A percentile compares a stretch with the other conserved stretches of the same genome.
These are phyloP conservation scores for Talaromyces funiculosus DNA, from an alignment of 2,329 filamentous ascomycete species.

Conservation along the genomic window DNA sequence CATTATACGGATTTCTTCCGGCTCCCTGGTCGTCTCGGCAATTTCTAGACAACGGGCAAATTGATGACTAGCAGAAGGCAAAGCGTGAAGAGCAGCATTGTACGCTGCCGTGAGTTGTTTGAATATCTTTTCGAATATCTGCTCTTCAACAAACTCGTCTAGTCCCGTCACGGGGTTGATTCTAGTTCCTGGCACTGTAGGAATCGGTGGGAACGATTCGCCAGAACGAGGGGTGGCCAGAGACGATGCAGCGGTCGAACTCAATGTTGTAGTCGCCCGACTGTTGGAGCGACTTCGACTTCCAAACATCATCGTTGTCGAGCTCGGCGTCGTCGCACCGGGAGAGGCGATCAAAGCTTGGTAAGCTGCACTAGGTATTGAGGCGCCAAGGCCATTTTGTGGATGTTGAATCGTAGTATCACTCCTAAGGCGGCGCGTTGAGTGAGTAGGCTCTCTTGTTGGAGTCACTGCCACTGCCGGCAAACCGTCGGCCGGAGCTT, in stretches of 20 bases:
- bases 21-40: slow-evolving; percentile 55
- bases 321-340: slow-evolving; percentile 26
- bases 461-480: slow-evolving; percentile 36
- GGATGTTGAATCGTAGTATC: slow-evolving; percentile 48
- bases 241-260: slow-evolving; percentile 42
- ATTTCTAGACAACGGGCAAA: slow-evolving; percentile 59
- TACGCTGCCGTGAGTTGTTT: slow-evolving; percentile 67
- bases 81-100: slow-evolving; percentile 63
- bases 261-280: slow-evolving; percentile 50
- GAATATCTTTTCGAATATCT: slow-evolving; percentile 76
- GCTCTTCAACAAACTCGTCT: slow-evolving; percentile 67
- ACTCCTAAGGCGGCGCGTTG: slow-evolving; percentile 44
- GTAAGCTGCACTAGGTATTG: slow-evolving; percentile 19
- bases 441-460: slow-evolving; percentile 41
- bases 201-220: slow-evolving; percentile 62
- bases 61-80: slow-evolving; percentile 65
- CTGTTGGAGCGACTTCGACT: slow-evolving; percentile 45
- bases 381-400: slow-evolving; percentile 17
- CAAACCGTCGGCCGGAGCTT: slow-evolving; percentile 24
- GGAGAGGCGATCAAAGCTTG: slow-evolving; percentile 29
- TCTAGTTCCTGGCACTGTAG: slow-evolving; percentile 44
- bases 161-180: slow-evolving; percentile 56
- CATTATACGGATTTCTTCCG: slow-evolving; percentile 56
- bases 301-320: slow-evolving; percentile 24
- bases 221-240: slow-evolving; percentile 69